A percentile compares a stretch with the other conserved stretches of the same genome.
These are phyloP conservation scores for Schwanniomyces vanrijiae DNA, from an alignment of 805 yeast genomes.

Conservation along the genomic window DNA sequence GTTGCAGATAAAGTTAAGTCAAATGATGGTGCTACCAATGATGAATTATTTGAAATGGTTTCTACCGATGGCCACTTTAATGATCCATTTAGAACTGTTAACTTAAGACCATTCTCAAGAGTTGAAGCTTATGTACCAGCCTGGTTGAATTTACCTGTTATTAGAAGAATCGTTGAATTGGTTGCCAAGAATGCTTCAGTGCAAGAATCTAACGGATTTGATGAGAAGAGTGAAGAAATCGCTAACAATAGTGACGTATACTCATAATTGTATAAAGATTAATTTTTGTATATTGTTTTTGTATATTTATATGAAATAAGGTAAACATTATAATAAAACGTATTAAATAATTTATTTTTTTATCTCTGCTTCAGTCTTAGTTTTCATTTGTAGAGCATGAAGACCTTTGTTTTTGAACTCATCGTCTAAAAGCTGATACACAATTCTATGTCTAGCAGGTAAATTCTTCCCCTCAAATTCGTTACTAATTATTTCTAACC, in stretches of 20 bases:
- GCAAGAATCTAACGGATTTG: slow-evolving; percentile 43
- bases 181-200: slow-evolving; percentile 80
- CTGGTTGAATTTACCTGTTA: slow-evolving; percentile 84
- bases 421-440: slow-evolving; percentile 67
- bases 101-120: slow-evolving; percentile 73
- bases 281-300: slow-evolving; percentile 4
- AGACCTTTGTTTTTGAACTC: slow-evolving; percentile 72
- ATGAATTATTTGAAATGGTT: slow-evolving; percentile 69
- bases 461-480: slow-evolving; percentile 61
- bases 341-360: slow-evolving; percentile 5
- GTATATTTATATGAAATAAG: slow-evolving; percentile 2
- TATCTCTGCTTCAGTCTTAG: slow-evolving; percentile 53
- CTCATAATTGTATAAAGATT: slow-evolving; percentile 4
- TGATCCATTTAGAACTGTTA: slow-evolving; percentile 78
- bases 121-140: slow-evolving; percentile 94
- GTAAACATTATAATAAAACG: not conserved
- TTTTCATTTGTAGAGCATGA: slow-evolving; percentile 85
- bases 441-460: slow-evolving; percentile 76
- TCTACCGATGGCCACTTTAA: slow-evolving; percentile 74
- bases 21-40: slow-evolving; percentile 48
- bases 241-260: slow-evolving; percentile 4
- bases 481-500: slow-evolving; percentile 70
- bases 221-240: slow-evolving; percentile 9
- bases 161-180: slow-evolving; percentile 85
- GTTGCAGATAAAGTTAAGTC: slow-evolving; percentile 79